These are phyloP conservation scores for Adansonia rubrostipa DNA, from an alignment of 441 rosid genomes.

Conservation along the genomic window DNA sequence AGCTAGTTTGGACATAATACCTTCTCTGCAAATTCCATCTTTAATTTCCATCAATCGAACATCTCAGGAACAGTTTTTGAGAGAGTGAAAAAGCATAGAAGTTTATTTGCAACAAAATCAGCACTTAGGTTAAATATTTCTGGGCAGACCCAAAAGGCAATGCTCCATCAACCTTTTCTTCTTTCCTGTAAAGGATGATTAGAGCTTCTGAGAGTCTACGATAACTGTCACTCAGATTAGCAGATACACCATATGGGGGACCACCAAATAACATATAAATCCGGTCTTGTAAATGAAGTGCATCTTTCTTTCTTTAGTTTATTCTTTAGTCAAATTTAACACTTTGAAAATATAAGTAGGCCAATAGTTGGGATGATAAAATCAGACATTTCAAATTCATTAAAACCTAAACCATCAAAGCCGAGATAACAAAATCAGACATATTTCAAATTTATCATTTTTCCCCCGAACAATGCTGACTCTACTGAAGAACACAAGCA, in stretches of 20 bases:
- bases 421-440: neutral
- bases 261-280: neutral
- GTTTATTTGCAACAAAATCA: neutral
- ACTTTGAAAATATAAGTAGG: neutral
- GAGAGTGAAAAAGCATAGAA: neutral
- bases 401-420: neutral
- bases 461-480: neutral
- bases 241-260: neutral
- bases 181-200: neutral
- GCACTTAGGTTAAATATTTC: neutral
- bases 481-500: conserved; percentile 45
- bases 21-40: conserved; percentile 60
- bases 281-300: neutral
- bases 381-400: neutral
- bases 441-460: neutral
- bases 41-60: neutral
- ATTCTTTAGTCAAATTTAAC: conserved; percentile 3
- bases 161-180: neutral
- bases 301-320: neutral
- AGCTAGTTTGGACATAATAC: conserved; percentile 86
- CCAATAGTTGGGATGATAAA: neutral
- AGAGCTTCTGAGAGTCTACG: neutral
- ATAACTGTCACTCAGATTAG: neutral
- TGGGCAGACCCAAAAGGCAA: neutral
- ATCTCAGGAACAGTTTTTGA: neutral